phyloP scores from a whole-genome alignment of 2,329 filamentous ascomycete species.

The Fusarium pseudonygamai region DNA sequence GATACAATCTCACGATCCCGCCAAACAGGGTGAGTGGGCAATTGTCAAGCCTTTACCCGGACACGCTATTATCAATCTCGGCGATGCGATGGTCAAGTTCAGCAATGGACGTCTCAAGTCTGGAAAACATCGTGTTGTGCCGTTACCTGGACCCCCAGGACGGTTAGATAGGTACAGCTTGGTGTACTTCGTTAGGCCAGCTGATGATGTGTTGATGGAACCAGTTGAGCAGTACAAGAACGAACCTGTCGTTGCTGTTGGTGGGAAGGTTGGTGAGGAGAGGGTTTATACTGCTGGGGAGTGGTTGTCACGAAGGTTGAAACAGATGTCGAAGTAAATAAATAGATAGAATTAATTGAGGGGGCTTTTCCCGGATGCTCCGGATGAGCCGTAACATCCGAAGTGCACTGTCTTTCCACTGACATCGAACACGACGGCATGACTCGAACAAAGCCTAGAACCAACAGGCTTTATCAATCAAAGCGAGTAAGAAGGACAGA shows the following conservation, averaged over 20 bases:
- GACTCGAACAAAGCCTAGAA: too few relatives aligned
- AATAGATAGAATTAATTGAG: too few relatives aligned
- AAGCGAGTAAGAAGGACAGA: too few relatives aligned
- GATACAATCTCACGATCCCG: not conserved
- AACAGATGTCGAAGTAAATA: not conserved
- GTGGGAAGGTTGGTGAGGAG: not conserved
- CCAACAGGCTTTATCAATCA: too few relatives aligned
- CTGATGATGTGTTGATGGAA: not conserved
- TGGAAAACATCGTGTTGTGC: rapidly evolving
- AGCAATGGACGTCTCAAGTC: not conserved
- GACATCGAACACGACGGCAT: too few relatives aligned
- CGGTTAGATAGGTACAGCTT: not conserved
- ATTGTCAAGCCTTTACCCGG: not conserved
- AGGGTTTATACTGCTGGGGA: not conserved
- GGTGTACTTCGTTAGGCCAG: not conserved
- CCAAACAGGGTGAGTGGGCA: not conserved
- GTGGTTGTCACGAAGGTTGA: not conserved
- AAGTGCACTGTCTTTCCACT: too few relatives aligned
- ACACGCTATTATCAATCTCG: not conserved
- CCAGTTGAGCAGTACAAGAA: not conserved
- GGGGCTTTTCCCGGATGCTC: too few relatives aligned
- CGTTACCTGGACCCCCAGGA: not conserved
- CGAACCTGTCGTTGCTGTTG: not conserved
- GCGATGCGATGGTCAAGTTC: not conserved
- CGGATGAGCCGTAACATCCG: too few relatives aligned